Base-by-base conservation (phyloP, 345 rosid species). In the Sisymbrium altissimum region DNA sequence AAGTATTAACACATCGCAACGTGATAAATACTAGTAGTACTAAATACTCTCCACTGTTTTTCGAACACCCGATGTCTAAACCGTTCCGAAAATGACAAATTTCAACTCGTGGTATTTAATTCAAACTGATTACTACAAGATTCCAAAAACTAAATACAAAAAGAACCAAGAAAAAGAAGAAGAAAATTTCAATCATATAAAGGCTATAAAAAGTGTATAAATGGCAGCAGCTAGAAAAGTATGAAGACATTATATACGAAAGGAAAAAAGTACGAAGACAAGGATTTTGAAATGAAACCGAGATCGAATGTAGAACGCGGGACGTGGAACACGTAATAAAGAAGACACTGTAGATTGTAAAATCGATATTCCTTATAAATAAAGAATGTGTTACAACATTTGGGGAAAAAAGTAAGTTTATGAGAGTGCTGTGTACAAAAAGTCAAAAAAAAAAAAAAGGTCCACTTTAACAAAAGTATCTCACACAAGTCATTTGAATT, bases 271-370 rank as follows among this genome's bases (percentile, higher is more conserved):
- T 2, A 55, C 8, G 3, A 18, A 39, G 52, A 50, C 62, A 71
- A 48, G 6, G 18, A 5, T 66, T 66, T 66, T 52, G 4, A 74
- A 58, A 35, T 58, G 29, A 66, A 45, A 25, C 27, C 43, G 0
- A 66, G 14, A 15, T 66, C 61, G 59, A 73, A 66, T 27, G 60
- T 57, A 46, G 4, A 57, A 64, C 65, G 77, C 65, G 77, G 65
- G 78, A 74, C 36, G 38, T 55, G 27, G 41, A 64, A 15, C 17
- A 52, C 11, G 55, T 39, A 25, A 40, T 9, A 58, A 3, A 57
- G n/a, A 69, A 8, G 46, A 32, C 1, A 56, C 4, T 52, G 1
- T 29, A 54, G 17, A 52, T 27, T 27, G 35, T 13, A 4, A 53
- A 25, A 19, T 59, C 46, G 50, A 36, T 27, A 46, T 56, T 30